Evolutionary conservation across 441 rosid genomes (phyloP), one percentile per base, ranked within the genome.

Genomic region (Viola pubescens): DNA sequence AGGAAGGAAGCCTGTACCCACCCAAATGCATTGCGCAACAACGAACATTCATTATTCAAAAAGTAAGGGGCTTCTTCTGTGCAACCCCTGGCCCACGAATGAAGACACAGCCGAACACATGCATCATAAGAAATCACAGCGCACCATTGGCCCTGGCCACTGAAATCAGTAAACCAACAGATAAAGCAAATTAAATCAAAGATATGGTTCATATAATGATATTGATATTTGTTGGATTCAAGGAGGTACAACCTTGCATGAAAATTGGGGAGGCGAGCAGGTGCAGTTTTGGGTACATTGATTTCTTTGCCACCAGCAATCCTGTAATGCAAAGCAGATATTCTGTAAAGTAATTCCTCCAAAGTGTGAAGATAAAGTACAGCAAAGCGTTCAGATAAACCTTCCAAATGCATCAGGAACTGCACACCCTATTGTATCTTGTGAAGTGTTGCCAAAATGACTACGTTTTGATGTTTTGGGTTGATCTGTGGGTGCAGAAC

Each of bases 81-180:
- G 67, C 83, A 80, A 70, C 91, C 85, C 61, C 62, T 78, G 53
- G 94, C 91, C 86, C 82, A 84, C 59, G 96, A 89, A 63, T 87
- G 82, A 65, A 92, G 95, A 75, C 97, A 92, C 26, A 92, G 59
- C 19, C 97, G 88, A 48, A 84, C 75, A 65, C 98, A 92, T 0
- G 92, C 94, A 55, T 92, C 97, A 66, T 87, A 92, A 7, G 94
- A 79, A 65, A 92, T 77, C 74, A 92, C 91, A 41, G 85, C 87
- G 70, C 71, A 81, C 95, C 97, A 90, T 42, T 89, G 95, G 68
- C 95, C 91, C 69, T 74, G 82, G 47, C 80, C 84, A 68, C 97
- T 90, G 89, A 65, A 66, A 44, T 54, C 63, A 56, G 52, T 59
- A 14, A 37, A n/a, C 34, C 39, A 11, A 12, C 16, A 59, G 8